Conservation (phyloP, 176 grass and related monocot genomes). For the Poa annua region DNA sequence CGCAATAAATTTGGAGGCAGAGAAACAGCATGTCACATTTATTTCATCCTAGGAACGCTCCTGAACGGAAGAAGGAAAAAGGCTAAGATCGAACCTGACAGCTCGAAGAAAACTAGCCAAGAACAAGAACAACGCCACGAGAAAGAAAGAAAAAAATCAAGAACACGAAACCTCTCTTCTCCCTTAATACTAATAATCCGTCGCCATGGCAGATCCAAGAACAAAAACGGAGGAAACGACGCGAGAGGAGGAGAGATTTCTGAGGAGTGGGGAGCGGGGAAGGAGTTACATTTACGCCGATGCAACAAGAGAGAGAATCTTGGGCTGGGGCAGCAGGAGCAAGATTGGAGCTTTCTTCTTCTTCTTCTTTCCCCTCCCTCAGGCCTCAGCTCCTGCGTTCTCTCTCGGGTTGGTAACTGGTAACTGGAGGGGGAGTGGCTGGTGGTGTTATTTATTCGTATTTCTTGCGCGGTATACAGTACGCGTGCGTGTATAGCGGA, state of each 20-base stretch:
- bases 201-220: constrained; percentile 39
- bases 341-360: constrained; percentile 36
- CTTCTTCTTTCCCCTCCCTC: constrained; percentile 15
- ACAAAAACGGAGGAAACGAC: background rate
- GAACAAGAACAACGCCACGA: background rate
- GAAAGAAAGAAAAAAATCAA: background rate
- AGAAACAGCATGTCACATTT: constrained; percentile 53
- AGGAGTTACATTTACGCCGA: constrained; percentile 40
- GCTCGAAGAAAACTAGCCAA: constrained; percentile 18
- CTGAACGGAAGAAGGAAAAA: background rate
- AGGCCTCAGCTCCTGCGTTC: constrained; percentile 6
- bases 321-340: constrained; percentile 20
- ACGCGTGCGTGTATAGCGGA: background rate
- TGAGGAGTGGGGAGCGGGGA: background rate
- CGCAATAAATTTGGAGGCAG: constrained; percentile 51
- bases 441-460: constrained; percentile 37
- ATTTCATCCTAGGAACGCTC: constrained; percentile 34
- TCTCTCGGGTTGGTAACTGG: constrained; percentile 29
- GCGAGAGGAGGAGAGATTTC: background rate
- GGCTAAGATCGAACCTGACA: constrained; percentile 35
- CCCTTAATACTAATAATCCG: constrained; percentile 27
- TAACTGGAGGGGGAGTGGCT: constrained; percentile 36
- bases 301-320: constrained; percentile 48
- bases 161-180: background rate
- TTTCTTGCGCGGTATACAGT: background rate